Percentiles rank a stretch among this genome's conserved stretches.
phyloP scores from a whole-genome alignment of 176 grass and related monocot genomes.

The Phragmites australis region DNA sequence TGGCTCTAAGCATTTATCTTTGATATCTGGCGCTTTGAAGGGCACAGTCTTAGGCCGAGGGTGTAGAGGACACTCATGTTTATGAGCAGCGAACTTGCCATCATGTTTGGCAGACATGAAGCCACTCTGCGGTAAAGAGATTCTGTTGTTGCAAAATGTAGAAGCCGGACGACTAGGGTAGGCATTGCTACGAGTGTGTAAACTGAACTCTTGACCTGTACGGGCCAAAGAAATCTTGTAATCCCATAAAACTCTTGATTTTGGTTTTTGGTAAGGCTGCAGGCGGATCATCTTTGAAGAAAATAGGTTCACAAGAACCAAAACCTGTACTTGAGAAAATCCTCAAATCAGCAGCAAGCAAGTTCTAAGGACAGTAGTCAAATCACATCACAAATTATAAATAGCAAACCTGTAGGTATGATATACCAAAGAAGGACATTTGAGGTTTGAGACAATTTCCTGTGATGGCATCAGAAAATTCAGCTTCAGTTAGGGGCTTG shows the following conservation, averaged over 20 bases:
- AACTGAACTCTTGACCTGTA: constrained; percentile 28
- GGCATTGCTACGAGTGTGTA: constrained; percentile 19
- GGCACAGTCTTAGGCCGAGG: constrained; percentile 16
- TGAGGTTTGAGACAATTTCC: constrained; percentile 40
- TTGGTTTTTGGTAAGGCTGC: constrained; percentile 41
- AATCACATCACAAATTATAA: constrained; percentile 25
- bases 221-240: constrained; percentile 50
- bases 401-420: constrained; percentile 52
- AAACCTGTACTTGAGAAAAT: constrained; percentile 57
- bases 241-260: constrained; percentile 42
- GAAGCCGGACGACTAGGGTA: not conserved
- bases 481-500: constrained; percentile 55
- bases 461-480: constrained; percentile 49
- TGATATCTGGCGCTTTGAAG: constrained; percentile 33
- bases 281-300: constrained; percentile 52
- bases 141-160: constrained; percentile 45
- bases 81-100: constrained; percentile 20
- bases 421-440: constrained; percentile 60
- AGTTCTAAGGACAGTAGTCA: constrained; percentile 11
- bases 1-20: constrained; percentile 33
- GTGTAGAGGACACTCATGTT: constrained; percentile 26
- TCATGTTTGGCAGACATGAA: constrained; percentile 37
- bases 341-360: constrained; percentile 38
- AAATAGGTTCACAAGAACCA: constrained; percentile 56
- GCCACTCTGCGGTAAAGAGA: constrained; percentile 4